phyloP scores from a whole-genome alignment of 176 grass and related monocot species.

The Elaeis guineensis region DNA sequence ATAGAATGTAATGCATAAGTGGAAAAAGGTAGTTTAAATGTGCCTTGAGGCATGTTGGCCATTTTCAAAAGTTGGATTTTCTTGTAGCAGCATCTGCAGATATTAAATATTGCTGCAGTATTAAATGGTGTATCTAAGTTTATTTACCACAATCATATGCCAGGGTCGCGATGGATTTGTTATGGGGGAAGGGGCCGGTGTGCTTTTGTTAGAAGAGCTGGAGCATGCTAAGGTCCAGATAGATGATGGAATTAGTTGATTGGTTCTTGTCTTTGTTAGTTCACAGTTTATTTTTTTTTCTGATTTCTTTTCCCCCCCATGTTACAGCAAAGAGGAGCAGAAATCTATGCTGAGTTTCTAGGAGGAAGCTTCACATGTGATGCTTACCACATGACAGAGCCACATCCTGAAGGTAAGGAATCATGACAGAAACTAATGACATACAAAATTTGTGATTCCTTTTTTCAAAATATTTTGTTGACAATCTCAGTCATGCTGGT shows the following conservation, averaged over 20 bases:
- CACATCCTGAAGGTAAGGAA: slow-evolving; percentile 87
- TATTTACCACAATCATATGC: slow-evolving; percentile 9
- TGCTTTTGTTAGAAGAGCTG: slow-evolving; percentile 96
- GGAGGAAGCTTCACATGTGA: slow-evolving; percentile 99
- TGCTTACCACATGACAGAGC: slow-evolving; percentile 98
- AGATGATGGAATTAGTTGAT: too few relatives aligned
- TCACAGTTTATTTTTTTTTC: not conserved
- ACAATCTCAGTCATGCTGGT: too few relatives aligned
- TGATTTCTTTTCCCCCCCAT: not conserved
- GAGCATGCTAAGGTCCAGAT: slow-evolving; percentile 71
- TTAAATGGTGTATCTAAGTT: not conserved
- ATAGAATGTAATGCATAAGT: too few relatives aligned
- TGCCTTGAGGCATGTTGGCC: too few relatives aligned
- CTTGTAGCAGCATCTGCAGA: too few relatives aligned
- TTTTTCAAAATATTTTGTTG: not conserved
- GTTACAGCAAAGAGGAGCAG: slow-evolving; percentile 81
- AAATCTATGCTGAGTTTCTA: slow-evolving; percentile 93
- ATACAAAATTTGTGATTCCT: not conserved
- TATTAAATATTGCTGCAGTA: not conserved
- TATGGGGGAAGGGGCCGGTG: slow-evolving; percentile 97
- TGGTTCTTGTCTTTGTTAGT: slow-evolving; percentile 4
- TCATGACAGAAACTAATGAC: not conserved
- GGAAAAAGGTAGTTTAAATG: too few relatives aligned
- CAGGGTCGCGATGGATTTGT: slow-evolving; percentile 98
- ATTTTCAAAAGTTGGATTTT: too few relatives aligned